Evolutionary conservation across 768 basidiomycete genomes (phyloP), one percentile per base, ranked within the genome.

Genomic region (Lactifluus rugatus): DNA sequence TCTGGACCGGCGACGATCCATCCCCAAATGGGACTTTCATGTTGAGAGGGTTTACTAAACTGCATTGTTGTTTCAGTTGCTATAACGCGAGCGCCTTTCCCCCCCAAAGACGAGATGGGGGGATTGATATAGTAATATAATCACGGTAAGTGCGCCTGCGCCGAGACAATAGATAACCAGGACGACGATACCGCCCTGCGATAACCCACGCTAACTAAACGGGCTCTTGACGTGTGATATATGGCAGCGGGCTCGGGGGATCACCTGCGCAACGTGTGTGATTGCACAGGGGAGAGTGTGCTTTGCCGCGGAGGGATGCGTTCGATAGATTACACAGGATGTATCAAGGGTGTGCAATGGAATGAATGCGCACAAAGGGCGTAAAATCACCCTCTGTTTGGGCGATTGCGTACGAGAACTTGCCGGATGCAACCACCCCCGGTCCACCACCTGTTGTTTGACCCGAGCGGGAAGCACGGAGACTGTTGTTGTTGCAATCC

Each of bases 391-490:
- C 42, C 7, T 34, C 34, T 34, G 34, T 34, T 31, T 13, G 25
- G 46, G 36, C 46, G 47, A 55, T 48, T 31, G 54, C 28, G 39
- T 56, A 48, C 47, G 23, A 21, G 3, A 49, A 23, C 47, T 21
- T 55, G 47, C 54, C 47, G 26, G 26, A 48, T 55, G 25, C 37
- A 39, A 55, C 54, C 37, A 50, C n/a, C 10, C 21, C 11, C 6
- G 28, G 28, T 5, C 9, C 7, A 8, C 10, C 21, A 50, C 56
- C 32, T 26, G 36, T 25, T 41, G 25, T 44, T 58, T 46, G 55
- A 26, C 44, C 49, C 57, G 41, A 28, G 34, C 34, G 58, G 58
- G 53, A 60, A 60, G 44, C 59, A 52, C 59, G 59, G 59, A 41
- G 28, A n/a, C 57, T 53, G 52, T 58, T 58, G 52, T 57, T 31